phyloP scores from a whole-genome alignment of 2,329 filamentous ascomycete species.

The Fusarium coicis region DNA sequence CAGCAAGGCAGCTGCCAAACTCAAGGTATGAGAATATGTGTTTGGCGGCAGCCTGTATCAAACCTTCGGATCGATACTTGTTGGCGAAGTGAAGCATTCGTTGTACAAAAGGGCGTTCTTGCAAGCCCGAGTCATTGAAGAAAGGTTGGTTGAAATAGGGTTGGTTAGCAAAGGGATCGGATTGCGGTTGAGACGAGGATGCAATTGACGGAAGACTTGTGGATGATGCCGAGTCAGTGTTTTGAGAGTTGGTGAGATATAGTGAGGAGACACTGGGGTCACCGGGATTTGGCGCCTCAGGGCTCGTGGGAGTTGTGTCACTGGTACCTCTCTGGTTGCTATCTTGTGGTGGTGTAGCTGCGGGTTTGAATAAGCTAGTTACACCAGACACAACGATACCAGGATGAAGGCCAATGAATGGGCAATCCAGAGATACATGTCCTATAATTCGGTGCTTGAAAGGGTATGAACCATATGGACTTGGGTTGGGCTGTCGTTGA shows the following conservation, averaged over 20 bases:
- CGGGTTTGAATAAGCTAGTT: conserved; percentile 75
- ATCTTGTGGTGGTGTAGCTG: conserved; percentile 45
- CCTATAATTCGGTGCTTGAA: conserved; percentile 83
- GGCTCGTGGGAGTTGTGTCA: conserved; percentile 3
- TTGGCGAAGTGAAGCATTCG: conserved; percentile 79
- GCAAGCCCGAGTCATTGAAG: conserved; percentile 76
- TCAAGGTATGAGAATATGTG: conserved; percentile 85
- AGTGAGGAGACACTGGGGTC: conserved; percentile 33
- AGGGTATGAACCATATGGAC: conserved; percentile 49
- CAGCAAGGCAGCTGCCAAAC: conserved; percentile 83
- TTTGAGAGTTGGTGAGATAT: conserved; percentile 33
- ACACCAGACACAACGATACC: conserved; percentile 86
- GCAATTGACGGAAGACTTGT: conserved; percentile 32
- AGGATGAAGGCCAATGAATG: conserved; percentile 88
- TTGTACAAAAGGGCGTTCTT: conserved; percentile 75
- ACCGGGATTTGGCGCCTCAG: not conserved
- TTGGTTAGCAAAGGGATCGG: conserved; percentile 77
- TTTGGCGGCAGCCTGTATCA: conserved; percentile 75
- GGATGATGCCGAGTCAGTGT: conserved; percentile 28
- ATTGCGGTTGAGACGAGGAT: conserved; percentile 27
- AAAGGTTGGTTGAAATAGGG: conserved; percentile 80
- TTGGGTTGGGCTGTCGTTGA: conserved; percentile 45
- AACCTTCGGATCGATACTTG: conserved; percentile 78
- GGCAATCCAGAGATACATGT: conserved; percentile 84
- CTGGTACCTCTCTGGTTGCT: conserved; percentile 1